Base-by-base conservation (phyloP, 2,329 filamentous ascomycete genomes). In the Aspergillus eucalypticola region DNA sequence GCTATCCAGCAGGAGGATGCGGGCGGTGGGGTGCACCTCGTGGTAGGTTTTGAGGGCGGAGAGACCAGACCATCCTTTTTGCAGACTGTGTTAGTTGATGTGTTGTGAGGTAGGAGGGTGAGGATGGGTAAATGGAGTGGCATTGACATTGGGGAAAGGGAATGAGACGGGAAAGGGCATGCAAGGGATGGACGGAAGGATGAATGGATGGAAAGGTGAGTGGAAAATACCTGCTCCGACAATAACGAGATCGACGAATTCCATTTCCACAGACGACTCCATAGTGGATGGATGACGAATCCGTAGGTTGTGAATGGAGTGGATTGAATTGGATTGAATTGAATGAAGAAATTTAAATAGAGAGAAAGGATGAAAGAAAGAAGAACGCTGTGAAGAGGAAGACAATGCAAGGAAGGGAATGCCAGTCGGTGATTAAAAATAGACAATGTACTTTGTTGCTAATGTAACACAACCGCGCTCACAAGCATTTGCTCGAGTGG, bases 21-120 rank as follows among this genome's bases (percentile, higher is more conserved):
- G 82, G 56, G 80, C 78, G n/a, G 78, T 70, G 0, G 87, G 88
- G 64, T 89, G 80, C 41, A 87, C 70, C 64, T 85, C 78, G 56
- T 82, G 82, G 69, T 86, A 87, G 21, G 84, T 84, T 73, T 88
- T 88, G 51, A 88, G 84, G 19, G 83, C 81, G 1, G 80, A 82
- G 32, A 90, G 77, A 21, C 88, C 88, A 68, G 79, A 81, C 78
- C 77, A 81, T 59, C 83, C 82, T 78, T 64, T 64, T 5, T 27
- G 19, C 5, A 13, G 4, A 35, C 4, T 1, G 41, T 48, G 41
- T 48, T 42, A 44, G 10, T n/a, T n/a, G n/a, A n/a, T n/a, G n/a
- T n/a, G n/a, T 19, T 41, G 3, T 11, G 13, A 11, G 8, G 7
- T 39, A 1, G 5, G 8, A 32, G 4, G 8, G 3, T 8, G 21